phyloP scores from a whole-genome alignment of 805 yeast genomes.

The Yamadazyma ubonensis region DNA sequence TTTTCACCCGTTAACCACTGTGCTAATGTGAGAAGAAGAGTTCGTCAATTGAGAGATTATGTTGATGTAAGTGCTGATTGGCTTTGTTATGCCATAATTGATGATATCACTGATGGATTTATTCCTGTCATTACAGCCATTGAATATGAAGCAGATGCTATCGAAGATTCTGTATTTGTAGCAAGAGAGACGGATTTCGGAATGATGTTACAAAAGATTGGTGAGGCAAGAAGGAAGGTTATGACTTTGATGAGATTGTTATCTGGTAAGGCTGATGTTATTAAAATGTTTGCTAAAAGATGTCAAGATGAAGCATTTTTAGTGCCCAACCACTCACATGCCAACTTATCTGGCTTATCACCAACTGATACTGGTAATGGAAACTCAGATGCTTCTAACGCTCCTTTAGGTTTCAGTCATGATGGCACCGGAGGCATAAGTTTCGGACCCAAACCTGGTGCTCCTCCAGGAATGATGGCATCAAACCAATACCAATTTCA shows the following conservation, averaged over 20 bases:
- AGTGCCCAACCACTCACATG: slow-evolving; percentile 3
- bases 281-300: slow-evolving; percentile 92
- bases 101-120: slow-evolving; percentile 82
- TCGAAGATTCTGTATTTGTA: slow-evolving; percentile 82
- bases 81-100: slow-evolving; percentile 79
- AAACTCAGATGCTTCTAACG: neutral
- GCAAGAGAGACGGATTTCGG: slow-evolving; percentile 74
- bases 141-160: slow-evolving; percentile 79
- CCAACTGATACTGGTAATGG: slow-evolving; percentile 3
- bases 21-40: slow-evolving; percentile 77
- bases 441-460: slow-evolving; percentile 38
- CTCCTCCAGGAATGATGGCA: slow-evolving; percentile 23
- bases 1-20: slow-evolving; percentile 58
- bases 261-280: slow-evolving; percentile 94
- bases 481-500: slow-evolving; percentile 19
- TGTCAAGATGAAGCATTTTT: slow-evolving; percentile 65
- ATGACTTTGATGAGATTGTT: slow-evolving; percentile 89
- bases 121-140: slow-evolving; percentile 77
- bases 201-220: slow-evolving; percentile 75
- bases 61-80: slow-evolving; percentile 78
- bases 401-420: slow-evolving; percentile 15
- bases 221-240: slow-evolving; percentile 85
- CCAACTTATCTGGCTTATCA: slow-evolving; percentile 9
- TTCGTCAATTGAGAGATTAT: slow-evolving; percentile 72
- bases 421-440: slow-evolving; percentile 27